phyloP scores from a whole-genome alignment of 352 stramenopile genomes.

The Phytophthora constricta region DNA sequence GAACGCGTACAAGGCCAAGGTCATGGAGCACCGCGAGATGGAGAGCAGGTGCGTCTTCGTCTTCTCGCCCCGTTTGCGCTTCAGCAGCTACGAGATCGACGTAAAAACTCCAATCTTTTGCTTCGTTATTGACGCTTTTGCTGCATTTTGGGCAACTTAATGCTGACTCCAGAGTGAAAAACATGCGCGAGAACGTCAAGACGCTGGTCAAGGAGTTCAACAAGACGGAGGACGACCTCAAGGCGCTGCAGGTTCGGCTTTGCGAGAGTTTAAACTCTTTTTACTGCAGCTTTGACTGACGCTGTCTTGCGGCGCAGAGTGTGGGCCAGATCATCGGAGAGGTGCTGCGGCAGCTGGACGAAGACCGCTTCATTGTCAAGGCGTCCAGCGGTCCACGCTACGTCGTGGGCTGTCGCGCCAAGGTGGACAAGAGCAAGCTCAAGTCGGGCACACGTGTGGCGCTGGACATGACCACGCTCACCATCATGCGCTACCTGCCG shows the following conservation, averaged over 20 bases:
- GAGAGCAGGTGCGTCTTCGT: slow-evolving; percentile 87
- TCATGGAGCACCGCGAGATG: slow-evolving; percentile 97
- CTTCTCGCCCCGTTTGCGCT: neutral
- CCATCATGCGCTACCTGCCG: slow-evolving; percentile 99
- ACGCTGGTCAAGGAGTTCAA: slow-evolving; percentile 96
- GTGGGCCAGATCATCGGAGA: slow-evolving; percentile 99
- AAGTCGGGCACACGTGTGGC: slow-evolving; percentile 97
- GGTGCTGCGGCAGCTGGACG: slow-evolving; percentile 97
- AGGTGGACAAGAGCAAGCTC: slow-evolving; percentile 95
- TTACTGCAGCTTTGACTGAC: slow-evolving; percentile 13
- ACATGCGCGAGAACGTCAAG: slow-evolving; percentile 96
- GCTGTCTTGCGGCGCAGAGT: slow-evolving; percentile 75
- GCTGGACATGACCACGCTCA: slow-evolving; percentile 99
- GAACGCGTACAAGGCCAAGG: slow-evolving; percentile 95
- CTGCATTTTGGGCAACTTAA: too few species aligned
- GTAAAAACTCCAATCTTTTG: too few species aligned
- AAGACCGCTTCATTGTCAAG: slow-evolving; percentile 99
- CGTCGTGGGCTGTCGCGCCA: slow-evolving; percentile 97
- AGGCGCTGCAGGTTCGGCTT: slow-evolving; percentile 84
- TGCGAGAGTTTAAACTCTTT: neutral
- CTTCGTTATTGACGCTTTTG: too few species aligned
- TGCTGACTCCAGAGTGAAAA: slow-evolving; percentile 89
- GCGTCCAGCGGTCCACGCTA: slow-evolving; percentile 97
- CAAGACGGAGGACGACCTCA: slow-evolving; percentile 99
- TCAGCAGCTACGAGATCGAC: neutral